Conservation (phyloP, 768 basidiomycete genomes). For the Phanerodontia chrysosporium region DNA sequence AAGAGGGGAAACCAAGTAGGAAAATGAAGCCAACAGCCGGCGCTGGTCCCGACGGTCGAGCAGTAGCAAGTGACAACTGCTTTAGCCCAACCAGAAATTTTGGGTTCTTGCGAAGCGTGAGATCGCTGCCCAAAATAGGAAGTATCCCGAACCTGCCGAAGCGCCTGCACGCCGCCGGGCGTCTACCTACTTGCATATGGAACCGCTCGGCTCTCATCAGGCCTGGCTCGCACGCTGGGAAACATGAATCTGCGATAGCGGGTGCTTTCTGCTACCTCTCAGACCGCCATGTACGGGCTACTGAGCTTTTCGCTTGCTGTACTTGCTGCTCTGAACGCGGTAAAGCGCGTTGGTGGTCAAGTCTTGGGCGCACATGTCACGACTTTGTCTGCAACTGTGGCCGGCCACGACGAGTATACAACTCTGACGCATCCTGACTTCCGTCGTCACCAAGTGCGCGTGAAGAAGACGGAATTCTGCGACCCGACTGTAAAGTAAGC, state of each 20-base stretch:
- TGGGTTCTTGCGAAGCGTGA: conserved; percentile 9
- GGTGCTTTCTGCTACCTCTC: background rate
- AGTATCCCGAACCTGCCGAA: background rate
- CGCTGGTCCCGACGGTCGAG: background rate
- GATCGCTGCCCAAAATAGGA: background rate
- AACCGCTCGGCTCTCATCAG: background rate
- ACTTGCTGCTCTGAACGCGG: background rate
- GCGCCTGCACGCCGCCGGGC: background rate
- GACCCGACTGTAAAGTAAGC: conserved; percentile 58
- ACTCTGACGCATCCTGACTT: conserved; percentile 40
- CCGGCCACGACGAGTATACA: conserved; percentile 19
- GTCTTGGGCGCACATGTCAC: background rate
- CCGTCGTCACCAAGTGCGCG: conserved; percentile 48
- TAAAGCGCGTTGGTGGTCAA: background rate
- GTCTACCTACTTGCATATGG: background rate
- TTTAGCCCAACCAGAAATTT: conserved; percentile 7
- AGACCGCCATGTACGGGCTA: background rate
- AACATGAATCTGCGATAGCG: background rate
- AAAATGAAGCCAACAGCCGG: background rate
- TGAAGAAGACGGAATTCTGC: conserved; percentile 60
- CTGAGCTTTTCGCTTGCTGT: background rate
- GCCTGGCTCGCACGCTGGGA: no score
- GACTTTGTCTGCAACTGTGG: background rate
- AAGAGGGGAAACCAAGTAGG: conserved; percentile 1
- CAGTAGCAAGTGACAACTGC: background rate